Conservation (phyloP, 306 rosid genomes). For the Cucurbita argyrosperma region DNA sequence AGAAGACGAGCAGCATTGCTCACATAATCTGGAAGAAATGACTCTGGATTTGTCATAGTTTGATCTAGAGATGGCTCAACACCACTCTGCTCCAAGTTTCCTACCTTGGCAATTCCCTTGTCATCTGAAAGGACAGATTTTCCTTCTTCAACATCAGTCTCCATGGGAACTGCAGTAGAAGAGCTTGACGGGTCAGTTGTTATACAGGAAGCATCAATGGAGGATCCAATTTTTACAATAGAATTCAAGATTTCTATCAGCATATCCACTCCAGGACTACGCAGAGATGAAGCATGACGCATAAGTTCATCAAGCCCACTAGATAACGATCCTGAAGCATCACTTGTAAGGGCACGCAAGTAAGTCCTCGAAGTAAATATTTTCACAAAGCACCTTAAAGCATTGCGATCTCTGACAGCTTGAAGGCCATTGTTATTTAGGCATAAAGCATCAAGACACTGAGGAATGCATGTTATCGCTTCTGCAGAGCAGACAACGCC, state of each 20-base stretch:
- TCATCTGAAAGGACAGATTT: constrained; percentile 32
- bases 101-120: constrained; percentile 44
- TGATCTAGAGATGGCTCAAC: constrained; percentile 50
- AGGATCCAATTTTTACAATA: constrained; percentile 66
- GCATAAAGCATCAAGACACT: constrained; percentile 90
- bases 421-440: constrained; percentile 73
- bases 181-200: constrained; percentile 40
- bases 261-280: constrained; percentile 94
- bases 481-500: constrained; percentile 84
- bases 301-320: constrained; percentile 87
- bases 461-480: constrained; percentile 92
- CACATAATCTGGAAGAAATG: constrained; percentile 73
- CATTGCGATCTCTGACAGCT: constrained; percentile 74
- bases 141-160: constrained; percentile 68
- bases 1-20: constrained; percentile 82
- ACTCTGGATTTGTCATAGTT: constrained; percentile 39
- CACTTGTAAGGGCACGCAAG: constrained; percentile 69
- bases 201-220: constrained; percentile 31
- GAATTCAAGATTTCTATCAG: constrained; percentile 66
- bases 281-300: constrained; percentile 88
- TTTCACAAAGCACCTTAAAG: constrained; percentile 86
- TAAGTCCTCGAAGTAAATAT: constrained; percentile 78
- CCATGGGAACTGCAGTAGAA: constrained; percentile 81
- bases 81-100: constrained; percentile 31
- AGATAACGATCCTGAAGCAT: constrained; percentile 73